These are phyloP conservation scores for Lactifluus piperatus DNA, from an alignment of 768 basidiomycete species.

Conservation along the genomic window DNA sequence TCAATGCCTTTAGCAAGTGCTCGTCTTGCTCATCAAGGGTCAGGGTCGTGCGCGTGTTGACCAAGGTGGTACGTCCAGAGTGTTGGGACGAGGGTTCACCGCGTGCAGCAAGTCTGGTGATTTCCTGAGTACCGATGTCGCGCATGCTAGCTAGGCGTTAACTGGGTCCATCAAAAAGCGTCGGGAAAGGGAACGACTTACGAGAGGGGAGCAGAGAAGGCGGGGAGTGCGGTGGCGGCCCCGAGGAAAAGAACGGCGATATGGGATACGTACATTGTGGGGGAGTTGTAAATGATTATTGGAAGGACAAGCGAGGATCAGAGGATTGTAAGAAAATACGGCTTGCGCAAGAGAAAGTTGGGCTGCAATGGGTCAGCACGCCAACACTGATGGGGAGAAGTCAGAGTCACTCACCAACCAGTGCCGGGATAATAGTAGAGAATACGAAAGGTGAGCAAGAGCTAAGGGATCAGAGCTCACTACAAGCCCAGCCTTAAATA, in stretches of 20 bases:
- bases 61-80: no score
- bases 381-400: no score
- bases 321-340: neutral
- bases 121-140: neutral
- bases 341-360: neutral
- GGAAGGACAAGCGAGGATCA: neutral
- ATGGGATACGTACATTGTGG: constrained; percentile 1
- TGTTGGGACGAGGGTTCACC: neutral
- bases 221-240: neutral
- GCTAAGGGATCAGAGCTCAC: neutral
- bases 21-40: no score
- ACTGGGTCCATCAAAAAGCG: neutral
- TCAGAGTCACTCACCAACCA: constrained; percentile 1
- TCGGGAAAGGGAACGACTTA: neutral
- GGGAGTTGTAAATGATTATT: neutral
- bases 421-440: neutral
- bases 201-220: neutral
- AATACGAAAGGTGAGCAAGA: neutral
- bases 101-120: neutral
- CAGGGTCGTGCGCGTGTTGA: no score
- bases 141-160: neutral
- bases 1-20: no score
- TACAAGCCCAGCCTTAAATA: neutral
- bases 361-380: neutral
- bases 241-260: neutral